These are phyloP conservation scores for Paramecium pentaurelia DNA, from an alignment of 73 alveolate genomes.

Conservation along the genomic window DNA sequence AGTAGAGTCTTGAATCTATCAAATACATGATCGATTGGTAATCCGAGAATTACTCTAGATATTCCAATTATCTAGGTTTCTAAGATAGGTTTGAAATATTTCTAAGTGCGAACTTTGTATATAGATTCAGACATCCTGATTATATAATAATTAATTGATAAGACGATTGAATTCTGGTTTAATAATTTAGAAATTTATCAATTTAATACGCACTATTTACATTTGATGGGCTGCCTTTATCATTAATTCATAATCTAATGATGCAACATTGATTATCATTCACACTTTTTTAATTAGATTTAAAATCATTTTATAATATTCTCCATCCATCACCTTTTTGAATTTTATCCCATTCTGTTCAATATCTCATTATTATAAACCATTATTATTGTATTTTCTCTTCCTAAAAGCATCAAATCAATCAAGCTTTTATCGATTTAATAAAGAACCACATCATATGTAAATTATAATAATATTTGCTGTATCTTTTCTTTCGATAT, in stretches of 20 bases:
- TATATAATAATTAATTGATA: neutral
- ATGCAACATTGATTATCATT: neutral
- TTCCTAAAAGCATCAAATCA: neutral
- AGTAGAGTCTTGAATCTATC: slow-evolving; percentile 44
- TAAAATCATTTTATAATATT: neutral
- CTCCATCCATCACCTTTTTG: neutral
- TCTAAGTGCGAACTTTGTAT: slow-evolving; percentile 19
- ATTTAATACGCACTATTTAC: neutral
- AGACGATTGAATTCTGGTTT: neutral
- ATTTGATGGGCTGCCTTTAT: neutral
- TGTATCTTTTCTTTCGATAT: neutral
- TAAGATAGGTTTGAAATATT: slow-evolving; percentile 7
- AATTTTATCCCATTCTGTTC: neutral
- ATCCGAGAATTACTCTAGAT: slow-evolving; percentile 22
- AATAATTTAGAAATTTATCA: neutral
- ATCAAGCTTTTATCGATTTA: neutral
- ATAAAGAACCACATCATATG: neutral
- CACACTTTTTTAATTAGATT: neutral
- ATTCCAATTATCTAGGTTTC: slow-evolving; percentile 1
- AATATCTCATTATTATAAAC: neutral
- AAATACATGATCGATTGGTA: slow-evolving; percentile 32
- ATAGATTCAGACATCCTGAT: slow-evolving; percentile 5
- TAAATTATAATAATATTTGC: neutral
- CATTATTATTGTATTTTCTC: neutral
- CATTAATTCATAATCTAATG: neutral